phyloP scores from a whole-genome alignment of 2,329 filamentous ascomycete genomes.

The Fusarium temperatum region DNA sequence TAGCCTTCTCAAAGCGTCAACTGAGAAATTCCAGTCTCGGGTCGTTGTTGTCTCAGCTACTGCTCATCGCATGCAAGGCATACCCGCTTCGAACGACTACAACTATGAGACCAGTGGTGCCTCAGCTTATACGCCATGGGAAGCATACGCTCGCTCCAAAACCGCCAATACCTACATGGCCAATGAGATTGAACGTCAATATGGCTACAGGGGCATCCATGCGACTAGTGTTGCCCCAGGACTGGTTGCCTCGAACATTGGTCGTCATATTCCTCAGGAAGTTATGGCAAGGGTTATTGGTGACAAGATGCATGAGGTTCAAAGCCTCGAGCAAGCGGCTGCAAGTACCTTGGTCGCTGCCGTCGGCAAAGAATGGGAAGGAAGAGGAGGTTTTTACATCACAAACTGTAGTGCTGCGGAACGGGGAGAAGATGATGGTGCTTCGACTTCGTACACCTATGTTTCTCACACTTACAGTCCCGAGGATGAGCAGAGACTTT shows the following conservation, averaged over 20 bases:
- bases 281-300: neutral
- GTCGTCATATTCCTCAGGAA: constrained; percentile 4
- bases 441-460: neutral
- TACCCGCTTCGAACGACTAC: neutral
- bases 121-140: neutral
- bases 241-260: neutral
- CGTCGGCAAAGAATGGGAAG: neutral
- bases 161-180: constrained; percentile 11
- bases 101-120: neutral
- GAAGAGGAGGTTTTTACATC: neutral
- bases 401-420: neutral
- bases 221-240: constrained; percentile 4
- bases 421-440: neutral
- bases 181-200: constrained; percentile 4
- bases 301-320: neutral
- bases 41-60: neutral
- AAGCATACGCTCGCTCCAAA: neutral
- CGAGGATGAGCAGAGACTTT: neutral
- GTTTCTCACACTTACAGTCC: constrained; percentile 6
- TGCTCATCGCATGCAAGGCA: constrained; percentile 7
- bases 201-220: neutral
- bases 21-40: neutral
- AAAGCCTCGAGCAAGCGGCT: neutral
- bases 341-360: neutral
- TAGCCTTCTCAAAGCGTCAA: neutral